Base-by-base conservation (phyloP, 2,329 filamentous ascomycete genomes). In the Apiospora marii region DNA sequence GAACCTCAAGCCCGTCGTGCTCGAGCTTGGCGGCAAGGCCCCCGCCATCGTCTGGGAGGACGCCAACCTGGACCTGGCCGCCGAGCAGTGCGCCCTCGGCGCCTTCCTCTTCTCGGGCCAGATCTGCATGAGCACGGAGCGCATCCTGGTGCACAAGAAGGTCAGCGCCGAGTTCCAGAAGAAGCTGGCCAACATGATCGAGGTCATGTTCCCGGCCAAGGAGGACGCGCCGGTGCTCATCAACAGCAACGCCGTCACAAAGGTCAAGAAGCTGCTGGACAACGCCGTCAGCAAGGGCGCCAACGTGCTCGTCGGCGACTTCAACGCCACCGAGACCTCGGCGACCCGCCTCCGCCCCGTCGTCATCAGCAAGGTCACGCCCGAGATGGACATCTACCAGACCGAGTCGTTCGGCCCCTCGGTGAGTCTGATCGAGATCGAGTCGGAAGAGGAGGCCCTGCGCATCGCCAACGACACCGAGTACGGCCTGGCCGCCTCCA, bases 11-110 rank as follows among this genome's bases (percentile, higher is more conserved):
- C 91, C 91, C 0, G 86, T 90, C 30, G 83, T 93, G 3, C 85
- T 93, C 79, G 92, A 94, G 80, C 85, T 94, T 0, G 92, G 92
- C 3, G 92, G 92, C 61, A 94, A 94, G 79, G 90, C 91, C 0
- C 88, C 88, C 1, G 88, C 90, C 1, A 87, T 94, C 71, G 88
- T 94, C 1, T 86, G 92, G 75, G 89, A 91, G 49, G 92, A 94
- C 79, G 92, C 92, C 16, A 85, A 93, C 76, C 76, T 94, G 61
- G 85, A 91, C 27, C 85, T 87, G 51, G 91, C 92, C 0, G 92
- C 90, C 0, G 82, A 85, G 71, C 86, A 87, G 73, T 89, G 89
- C 72, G 85, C 87, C 0, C 79, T 89, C 7, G 92, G 91, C 13
- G 85, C 90, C 0, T 91, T 92, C 78, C 77, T 91, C 73, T 88